A percentile compares a stretch with the other conserved stretches of the same genome.
Evolutionary conservation across 495 filamentous ascomycete genomes (phyloP).

Genomic region (Podospora pseudopauciseta): DNA sequence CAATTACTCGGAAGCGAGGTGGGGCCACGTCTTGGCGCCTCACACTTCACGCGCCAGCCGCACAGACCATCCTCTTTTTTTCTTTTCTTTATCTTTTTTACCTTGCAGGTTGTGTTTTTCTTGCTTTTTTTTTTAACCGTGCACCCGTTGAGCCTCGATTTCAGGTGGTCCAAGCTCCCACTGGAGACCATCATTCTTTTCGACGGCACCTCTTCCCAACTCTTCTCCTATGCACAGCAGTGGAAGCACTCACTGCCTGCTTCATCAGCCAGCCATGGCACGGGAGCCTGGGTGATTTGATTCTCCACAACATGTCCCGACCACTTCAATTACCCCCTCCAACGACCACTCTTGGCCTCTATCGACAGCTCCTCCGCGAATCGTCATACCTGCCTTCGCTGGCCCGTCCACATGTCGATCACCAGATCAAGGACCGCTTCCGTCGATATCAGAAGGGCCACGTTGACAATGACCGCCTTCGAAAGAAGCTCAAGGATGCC

Average conservation of each 20-base stretch:
- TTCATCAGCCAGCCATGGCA: not conserved
- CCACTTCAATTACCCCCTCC: constrained; percentile 26
- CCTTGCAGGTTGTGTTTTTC: no score
- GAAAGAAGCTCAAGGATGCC: constrained; percentile 27
- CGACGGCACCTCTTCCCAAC: not conserved
- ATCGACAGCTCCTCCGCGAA: constrained; percentile 78
- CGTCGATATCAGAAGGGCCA: constrained; percentile 20
- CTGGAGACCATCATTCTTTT: not conserved
- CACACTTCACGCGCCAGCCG: constrained; percentile 5
- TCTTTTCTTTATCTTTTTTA: no score
- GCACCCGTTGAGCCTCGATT: not conserved
- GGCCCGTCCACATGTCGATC: constrained; percentile 57
- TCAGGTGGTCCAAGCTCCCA: not conserved
- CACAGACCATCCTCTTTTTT: not conserved
- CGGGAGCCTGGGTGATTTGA: not conserved
- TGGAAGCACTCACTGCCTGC: not conserved
- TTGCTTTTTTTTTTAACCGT: not conserved
- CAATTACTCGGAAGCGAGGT: constrained; percentile 5
- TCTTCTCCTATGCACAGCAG: not conserved
- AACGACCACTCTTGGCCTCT: constrained; percentile 56
- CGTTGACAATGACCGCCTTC: constrained; percentile 9
- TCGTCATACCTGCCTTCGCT: constrained; percentile 72
- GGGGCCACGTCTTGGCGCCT: not conserved
- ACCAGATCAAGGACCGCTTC: constrained; percentile 59
- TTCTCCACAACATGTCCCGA: constrained; percentile 24